These are phyloP conservation scores for Zopfochytrium polystomum DNA, from an alignment of 371 early-diverging fungal species.

Conservation along the genomic window DNA sequence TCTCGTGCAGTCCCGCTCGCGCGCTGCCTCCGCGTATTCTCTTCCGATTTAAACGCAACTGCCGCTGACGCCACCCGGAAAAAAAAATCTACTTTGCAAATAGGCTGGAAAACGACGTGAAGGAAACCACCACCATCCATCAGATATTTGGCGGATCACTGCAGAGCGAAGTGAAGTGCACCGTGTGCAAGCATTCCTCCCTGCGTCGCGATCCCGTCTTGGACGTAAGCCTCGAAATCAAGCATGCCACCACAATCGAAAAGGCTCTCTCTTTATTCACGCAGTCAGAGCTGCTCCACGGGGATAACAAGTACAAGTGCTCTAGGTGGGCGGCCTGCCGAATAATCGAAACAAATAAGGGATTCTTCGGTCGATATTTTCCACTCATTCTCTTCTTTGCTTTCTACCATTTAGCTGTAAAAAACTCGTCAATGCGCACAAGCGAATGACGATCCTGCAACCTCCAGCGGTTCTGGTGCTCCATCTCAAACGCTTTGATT, in stretches of 20 bases:
- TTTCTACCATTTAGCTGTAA: conserved; percentile 54
- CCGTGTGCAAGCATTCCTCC: conserved; percentile 68
- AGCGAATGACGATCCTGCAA: conserved; percentile 70
- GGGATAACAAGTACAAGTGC: conserved; percentile 65
- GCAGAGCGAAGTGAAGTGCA: conserved; percentile 73
- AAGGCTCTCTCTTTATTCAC: conserved; percentile 68
- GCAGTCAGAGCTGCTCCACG: conserved; percentile 57
- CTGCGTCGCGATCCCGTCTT: conserved; percentile 72
- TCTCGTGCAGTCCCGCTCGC: not conserved
- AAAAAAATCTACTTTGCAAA: not conserved
- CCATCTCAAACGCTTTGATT: conserved; percentile 76
- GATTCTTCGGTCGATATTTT: too few relatives aligned
- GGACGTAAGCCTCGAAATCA: conserved; percentile 77
- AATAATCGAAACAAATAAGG: too few relatives aligned
- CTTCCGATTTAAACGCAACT: not conserved
- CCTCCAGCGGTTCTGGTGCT: conserved; percentile 68
- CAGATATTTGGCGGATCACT: conserved; percentile 81
- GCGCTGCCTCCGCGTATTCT: not conserved
- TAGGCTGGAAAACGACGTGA: conserved; percentile 64
- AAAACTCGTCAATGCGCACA: conserved; percentile 66
- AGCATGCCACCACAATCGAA: conserved; percentile 56
- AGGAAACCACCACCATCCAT: conserved; percentile 72
- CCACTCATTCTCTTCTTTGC: too few relatives aligned
- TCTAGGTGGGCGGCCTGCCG: conserved; percentile 48
- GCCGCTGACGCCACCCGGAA: not conserved